Base-by-base conservation (phyloP, 768 basidiomycete species). In the Lentinula raphanica region DNA sequence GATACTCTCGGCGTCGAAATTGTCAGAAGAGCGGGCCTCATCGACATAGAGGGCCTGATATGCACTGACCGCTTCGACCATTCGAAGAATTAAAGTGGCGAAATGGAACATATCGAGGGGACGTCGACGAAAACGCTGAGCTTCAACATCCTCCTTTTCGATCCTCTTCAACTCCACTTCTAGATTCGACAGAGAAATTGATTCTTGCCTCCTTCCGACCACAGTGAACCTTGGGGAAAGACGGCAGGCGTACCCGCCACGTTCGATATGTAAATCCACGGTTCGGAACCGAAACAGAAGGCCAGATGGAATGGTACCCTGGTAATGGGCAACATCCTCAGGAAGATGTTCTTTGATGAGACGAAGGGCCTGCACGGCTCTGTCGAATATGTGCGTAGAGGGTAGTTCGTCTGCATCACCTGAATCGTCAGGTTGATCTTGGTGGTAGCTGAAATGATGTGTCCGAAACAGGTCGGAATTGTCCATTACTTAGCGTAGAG, bases 401-500 rank as follows among this genome's bases (percentile, higher is more conserved):
- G 23, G 40, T 5, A 54, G 51, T 25, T 38, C 31, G 35, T 54
- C 51, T 42, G 38, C 51, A 15, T 17, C 36, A 35, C 39, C 51
- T n/a, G 54, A 56, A 13, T 56, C 54, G 27, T 36, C 12, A n/a
- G n/a, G 23, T n/a, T 17, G 17, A 21, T 56, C 54, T 5, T 56
- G 40, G 12, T 29, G 2, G 11, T 44, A 45, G 29, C 28, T 36
- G 54, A 44, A 56, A 25, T 32, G 31, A 44, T 44, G 25, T 15
- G 40, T 44, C n/a, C 45, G 21, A 28, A 56, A 45, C 21, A 56
- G 54, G 31, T 56, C 40, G n/a, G 54, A 28, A 32, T 17, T 3
- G 19, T 13, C 23, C 76, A 72, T 36, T 9, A 5, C 27, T 21
- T 23, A 45, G 8, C 46, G 12, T 48, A 3, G 28, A n/a, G 5